phyloP scores from a whole-genome alignment of 208 protist genomes.

The Leishmania guyanensis region DNA sequence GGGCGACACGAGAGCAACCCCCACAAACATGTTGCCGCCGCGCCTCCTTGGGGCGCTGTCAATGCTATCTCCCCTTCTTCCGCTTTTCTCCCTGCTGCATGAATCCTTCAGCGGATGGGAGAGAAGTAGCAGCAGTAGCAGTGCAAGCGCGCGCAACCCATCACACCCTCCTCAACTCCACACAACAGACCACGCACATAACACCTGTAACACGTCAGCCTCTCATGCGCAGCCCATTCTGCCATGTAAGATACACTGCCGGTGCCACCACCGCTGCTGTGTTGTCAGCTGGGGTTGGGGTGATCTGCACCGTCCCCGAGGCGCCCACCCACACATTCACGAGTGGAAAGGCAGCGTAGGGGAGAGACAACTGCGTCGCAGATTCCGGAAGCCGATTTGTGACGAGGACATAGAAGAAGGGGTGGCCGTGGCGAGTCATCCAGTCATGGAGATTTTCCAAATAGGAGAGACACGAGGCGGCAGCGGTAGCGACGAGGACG shows the following conservation, averaged over 20 bases:
- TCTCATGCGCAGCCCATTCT: conserved; percentile 34
- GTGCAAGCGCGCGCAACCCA: not conserved
- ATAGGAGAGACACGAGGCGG: conserved; percentile 32
- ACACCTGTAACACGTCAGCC: conserved; percentile 1
- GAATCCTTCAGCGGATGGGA: not conserved
- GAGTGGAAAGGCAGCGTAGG: conserved; percentile 54
- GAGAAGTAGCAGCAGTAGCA: not conserved
- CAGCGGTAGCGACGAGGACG: conserved; percentile 14
- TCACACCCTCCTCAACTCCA: not conserved
- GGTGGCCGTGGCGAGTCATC: conserved; percentile 9
- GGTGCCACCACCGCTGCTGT: conserved; percentile 4
- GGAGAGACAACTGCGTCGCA: conserved; percentile 30
- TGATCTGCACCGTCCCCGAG: conserved; percentile 47
- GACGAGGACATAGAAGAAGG: conserved; percentile 56
- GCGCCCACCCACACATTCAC: conserved; percentile 45
- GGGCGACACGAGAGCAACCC: not conserved
- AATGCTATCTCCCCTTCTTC: not conserved
- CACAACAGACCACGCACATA: not conserved
- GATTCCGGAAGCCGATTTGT: conserved; percentile 37
- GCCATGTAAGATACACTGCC: conserved; percentile 36
- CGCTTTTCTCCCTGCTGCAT: not conserved
- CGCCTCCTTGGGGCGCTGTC: not conserved
- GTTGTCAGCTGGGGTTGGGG: conserved; percentile 28
- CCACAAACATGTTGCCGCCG: not conserved
- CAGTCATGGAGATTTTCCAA: conserved; percentile 51